These are phyloP conservation scores for Penicillium sp. DNA, from an alignment of 2,329 filamentous ascomycete genomes.

Conservation along the genomic window DNA sequence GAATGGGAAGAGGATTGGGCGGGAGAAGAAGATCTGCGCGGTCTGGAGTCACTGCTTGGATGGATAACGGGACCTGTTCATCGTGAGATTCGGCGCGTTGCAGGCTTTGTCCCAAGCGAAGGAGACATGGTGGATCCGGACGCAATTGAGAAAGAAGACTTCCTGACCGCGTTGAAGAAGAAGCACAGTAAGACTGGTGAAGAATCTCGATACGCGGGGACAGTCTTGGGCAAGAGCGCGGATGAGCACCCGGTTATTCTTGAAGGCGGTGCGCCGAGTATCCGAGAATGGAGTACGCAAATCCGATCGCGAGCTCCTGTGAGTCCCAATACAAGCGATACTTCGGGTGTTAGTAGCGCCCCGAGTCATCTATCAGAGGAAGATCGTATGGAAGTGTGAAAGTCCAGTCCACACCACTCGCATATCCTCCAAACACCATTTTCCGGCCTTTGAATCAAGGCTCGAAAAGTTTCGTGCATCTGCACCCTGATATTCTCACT, in stretches of 20 bases:
- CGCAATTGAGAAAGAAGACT: constrained; percentile 68
- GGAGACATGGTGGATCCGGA: constrained; percentile 54
- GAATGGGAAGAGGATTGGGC: constrained; percentile 69
- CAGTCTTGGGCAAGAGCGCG: constrained; percentile 73
- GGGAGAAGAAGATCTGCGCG: constrained; percentile 75
- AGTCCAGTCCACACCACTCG: neutral
- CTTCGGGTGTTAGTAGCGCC: constrained; percentile 45
- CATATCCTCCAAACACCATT: neutral
- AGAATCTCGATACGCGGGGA: constrained; percentile 82
- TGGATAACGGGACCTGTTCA: constrained; percentile 79
- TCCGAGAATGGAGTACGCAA: constrained; percentile 65
- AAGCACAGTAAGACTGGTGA: constrained; percentile 89
- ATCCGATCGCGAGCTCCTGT: constrained; percentile 37
- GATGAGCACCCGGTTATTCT: constrained; percentile 75
- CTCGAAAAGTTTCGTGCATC: too few relatives aligned
- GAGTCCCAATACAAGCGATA: constrained; percentile 37
- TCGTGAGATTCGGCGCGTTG: constrained; percentile 79
- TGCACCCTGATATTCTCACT: neutral
- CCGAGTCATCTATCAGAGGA: constrained; percentile 46
- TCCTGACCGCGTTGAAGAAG: constrained; percentile 78
- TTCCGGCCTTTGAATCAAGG: neutral
- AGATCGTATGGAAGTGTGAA: constrained; percentile 43
- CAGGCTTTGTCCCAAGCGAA: constrained; percentile 67
- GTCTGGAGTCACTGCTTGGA: constrained; percentile 74
- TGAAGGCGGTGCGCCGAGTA: constrained; percentile 73